Evolutionary conservation across 2,329 filamentous ascomycete genomes (phyloP).

Genomic region (Neopestalotiopsis clavispora): DNA sequence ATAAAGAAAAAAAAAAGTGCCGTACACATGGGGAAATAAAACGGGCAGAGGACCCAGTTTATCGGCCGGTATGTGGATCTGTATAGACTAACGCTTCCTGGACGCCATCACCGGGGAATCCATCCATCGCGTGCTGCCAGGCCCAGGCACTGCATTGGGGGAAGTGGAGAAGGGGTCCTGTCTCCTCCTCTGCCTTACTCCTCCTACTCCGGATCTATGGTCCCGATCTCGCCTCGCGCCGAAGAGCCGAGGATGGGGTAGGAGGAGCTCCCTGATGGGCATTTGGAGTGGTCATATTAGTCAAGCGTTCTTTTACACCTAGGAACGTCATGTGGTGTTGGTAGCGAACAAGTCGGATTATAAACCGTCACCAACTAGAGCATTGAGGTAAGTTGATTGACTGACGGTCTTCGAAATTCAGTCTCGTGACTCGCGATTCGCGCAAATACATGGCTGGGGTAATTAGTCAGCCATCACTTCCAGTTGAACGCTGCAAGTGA

Average conservation of each 20-base stretch:
- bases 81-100: neutral
- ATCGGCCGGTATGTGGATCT: neutral
- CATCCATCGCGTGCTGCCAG: neutral
- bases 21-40: neutral
- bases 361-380: too few relatives aligned
- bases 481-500: neutral
- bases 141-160: neutral
- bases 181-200: neutral
- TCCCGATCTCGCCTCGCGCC: neutral
- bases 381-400: too few relatives aligned
- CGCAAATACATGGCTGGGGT: neutral
- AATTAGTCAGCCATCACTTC: neutral
- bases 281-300: too few relatives aligned
- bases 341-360: too few relatives aligned
- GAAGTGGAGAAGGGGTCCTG: neutral
- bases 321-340: too few relatives aligned
- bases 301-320: too few relatives aligned
- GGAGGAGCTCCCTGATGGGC: neutral
- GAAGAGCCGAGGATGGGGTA: neutral
- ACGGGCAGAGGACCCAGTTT: neutral
- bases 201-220: neutral
- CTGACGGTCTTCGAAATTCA: too few relatives aligned
- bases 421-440: neutral
- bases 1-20: neutral
- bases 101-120: neutral